These are phyloP conservation scores for Ambrosia artemisiifolia DNA, from an alignment of 129 eudicot species.

Conservation along the genomic window DNA sequence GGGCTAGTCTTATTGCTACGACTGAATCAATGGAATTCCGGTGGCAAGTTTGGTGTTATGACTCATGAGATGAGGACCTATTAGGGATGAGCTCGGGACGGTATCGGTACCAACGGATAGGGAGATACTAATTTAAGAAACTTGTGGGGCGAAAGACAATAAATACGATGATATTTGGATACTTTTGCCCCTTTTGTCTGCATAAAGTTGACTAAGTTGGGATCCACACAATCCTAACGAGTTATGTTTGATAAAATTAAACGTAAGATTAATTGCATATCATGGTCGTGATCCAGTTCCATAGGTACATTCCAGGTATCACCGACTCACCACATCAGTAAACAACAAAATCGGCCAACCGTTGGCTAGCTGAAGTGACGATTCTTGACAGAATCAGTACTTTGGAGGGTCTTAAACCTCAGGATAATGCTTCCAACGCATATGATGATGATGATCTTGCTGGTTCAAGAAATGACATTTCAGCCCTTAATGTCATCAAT, in stretches of 20 bases:
- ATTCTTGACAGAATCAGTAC: no score
- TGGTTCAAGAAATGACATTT: not conserved
- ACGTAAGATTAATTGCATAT: not conserved
- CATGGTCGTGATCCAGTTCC: not conserved
- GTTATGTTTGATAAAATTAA: constrained; percentile 2
- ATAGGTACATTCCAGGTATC: not conserved
- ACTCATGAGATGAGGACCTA: no score
- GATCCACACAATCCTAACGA: not conserved
- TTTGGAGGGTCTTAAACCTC: not conserved
- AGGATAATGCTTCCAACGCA: not conserved
- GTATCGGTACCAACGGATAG: no score
- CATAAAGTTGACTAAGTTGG: no score
- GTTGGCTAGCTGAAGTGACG: constrained; percentile 8
- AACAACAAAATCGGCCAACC: not conserved
- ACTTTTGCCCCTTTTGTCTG: no score
- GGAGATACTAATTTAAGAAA: no score
- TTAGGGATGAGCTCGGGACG: no score
- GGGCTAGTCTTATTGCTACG: no score
- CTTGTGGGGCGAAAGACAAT: no score
- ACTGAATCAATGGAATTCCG: no score
- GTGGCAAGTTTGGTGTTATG: no score
- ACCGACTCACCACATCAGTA: not conserved
- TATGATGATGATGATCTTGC: constrained; percentile 4
- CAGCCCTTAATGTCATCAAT: constrained; percentile 64
- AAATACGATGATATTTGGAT: no score